Conservation (phyloP, 148 eudicot genomes). For the Vaccinium vitisidaea region DNA sequence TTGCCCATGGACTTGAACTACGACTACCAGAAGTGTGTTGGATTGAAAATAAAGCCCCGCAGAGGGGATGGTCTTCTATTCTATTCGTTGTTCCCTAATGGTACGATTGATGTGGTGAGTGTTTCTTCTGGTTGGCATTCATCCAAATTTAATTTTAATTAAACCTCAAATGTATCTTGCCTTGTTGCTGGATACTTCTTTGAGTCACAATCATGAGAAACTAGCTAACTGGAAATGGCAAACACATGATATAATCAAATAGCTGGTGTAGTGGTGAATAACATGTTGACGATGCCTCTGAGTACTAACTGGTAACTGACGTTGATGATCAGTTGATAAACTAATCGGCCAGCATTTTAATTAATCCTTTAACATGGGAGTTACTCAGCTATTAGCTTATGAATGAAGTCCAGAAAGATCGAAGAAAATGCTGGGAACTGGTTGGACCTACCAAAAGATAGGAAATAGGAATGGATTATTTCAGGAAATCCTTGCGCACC, state of each 20-base stretch:
- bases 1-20: conserved; percentile 45
- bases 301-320: not conserved
- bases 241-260: not conserved
- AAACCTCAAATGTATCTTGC: not conserved
- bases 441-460: not conserved
- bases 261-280: not conserved
- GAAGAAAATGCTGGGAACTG: not conserved
- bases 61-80: conserved; percentile 82
- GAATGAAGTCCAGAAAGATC: not conserved
- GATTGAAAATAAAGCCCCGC: conserved; percentile 81
- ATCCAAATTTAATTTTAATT: not conserved
- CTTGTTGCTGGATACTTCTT: conserved; percentile 8
- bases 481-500: not conserved
- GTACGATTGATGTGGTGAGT: conserved; percentile 87
- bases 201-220: not conserved
- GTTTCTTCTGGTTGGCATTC: conserved; percentile 11
- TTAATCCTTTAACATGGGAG: not conserved
- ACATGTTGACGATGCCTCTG: not conserved
- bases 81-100: conserved; percentile 74
- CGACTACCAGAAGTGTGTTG: conserved; percentile 70
- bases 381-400: not conserved
- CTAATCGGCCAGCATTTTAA: not conserved
- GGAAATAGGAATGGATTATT: not conserved
- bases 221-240: not conserved
- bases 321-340: conserved; percentile 2